Conservation (phyloP, 140 eudicot genomes). For the Flaveria floridana region DNA sequence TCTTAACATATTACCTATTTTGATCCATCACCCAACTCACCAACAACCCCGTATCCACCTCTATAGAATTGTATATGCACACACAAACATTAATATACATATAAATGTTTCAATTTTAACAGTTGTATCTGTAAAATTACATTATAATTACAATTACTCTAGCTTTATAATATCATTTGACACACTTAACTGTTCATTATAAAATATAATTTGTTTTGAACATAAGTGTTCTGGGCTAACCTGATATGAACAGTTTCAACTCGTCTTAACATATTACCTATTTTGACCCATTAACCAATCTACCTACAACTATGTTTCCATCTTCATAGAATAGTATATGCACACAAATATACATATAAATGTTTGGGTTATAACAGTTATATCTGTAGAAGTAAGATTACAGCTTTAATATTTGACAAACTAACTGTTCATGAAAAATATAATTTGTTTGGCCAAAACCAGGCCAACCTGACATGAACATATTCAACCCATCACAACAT, state of each 20-base stretch:
- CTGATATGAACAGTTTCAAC: background rate
- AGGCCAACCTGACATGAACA: too few relatives aligned
- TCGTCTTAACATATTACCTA: background rate
- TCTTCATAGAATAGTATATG: background rate
- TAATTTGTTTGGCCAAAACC: background rate
- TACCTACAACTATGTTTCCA: background rate
- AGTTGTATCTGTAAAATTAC: too few relatives aligned
- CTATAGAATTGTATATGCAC: background rate
- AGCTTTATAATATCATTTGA: background rate
- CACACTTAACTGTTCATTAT: background rate
- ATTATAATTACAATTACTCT: background rate
- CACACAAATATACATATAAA: background rate
- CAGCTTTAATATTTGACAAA: background rate
- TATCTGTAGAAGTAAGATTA: background rate
- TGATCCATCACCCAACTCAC: background rate
- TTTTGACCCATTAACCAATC: background rate
- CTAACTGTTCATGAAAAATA: background rate
- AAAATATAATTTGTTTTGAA: background rate
- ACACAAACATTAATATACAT: background rate
- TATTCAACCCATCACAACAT: background rate
- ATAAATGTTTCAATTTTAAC: background rate
- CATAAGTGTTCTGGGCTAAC: too few relatives aligned
- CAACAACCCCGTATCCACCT: background rate
- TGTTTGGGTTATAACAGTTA: background rate
- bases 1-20: constrained; percentile 10